phyloP scores from a whole-genome alignment of 768 basidiomycete species.

The Auriscalpium orientale region DNA sequence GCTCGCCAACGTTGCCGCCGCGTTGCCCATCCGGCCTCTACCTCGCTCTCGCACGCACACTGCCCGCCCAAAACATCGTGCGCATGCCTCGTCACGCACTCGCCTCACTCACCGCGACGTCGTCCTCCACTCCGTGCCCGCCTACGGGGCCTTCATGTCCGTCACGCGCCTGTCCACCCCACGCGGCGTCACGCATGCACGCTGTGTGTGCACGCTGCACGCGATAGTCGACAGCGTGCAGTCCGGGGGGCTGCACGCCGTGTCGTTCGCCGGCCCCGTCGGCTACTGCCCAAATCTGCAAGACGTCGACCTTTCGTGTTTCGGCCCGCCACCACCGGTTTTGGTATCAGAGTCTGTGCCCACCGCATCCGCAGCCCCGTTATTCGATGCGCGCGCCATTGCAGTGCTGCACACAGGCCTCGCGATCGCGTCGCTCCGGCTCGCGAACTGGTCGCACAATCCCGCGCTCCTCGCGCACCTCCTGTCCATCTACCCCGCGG shows the following conservation, averaged over 20 bases:
- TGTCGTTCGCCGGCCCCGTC: conserved; percentile 52
- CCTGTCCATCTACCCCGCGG: conserved; percentile 53
- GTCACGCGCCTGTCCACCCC: too few species aligned
- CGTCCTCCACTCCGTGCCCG: too few species aligned
- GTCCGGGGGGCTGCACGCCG: conserved; percentile 46
- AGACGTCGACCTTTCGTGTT: conserved; percentile 49
- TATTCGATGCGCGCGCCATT: conserved; percentile 34
- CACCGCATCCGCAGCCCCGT: conserved; percentile 3
- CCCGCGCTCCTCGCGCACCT: conserved; percentile 49
- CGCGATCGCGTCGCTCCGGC: conserved; percentile 38
- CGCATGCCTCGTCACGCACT: too few species aligned
- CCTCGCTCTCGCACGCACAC: too few species aligned
- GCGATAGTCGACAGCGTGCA: too few species aligned
- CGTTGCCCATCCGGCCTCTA: too few species aligned
- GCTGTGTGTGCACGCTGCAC: too few species aligned
- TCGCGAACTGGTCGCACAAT: conserved; percentile 70
- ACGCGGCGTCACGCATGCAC: too few species aligned
- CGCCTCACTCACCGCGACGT: too few species aligned
- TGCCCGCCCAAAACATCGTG: too few species aligned
- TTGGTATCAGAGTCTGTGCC: neutral
- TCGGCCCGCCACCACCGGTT: conserved; percentile 43
- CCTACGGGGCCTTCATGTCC: too few species aligned
- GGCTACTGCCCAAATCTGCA: conserved; percentile 51
- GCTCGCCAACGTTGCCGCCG: too few species aligned
- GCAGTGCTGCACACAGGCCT: conserved; percentile 49